Evolutionary conservation across 2,329 filamentous ascomycete genomes (phyloP), one percentile per base, ranked within the genome.

Genomic region (Pseudogymnoascus sp.): DNA sequence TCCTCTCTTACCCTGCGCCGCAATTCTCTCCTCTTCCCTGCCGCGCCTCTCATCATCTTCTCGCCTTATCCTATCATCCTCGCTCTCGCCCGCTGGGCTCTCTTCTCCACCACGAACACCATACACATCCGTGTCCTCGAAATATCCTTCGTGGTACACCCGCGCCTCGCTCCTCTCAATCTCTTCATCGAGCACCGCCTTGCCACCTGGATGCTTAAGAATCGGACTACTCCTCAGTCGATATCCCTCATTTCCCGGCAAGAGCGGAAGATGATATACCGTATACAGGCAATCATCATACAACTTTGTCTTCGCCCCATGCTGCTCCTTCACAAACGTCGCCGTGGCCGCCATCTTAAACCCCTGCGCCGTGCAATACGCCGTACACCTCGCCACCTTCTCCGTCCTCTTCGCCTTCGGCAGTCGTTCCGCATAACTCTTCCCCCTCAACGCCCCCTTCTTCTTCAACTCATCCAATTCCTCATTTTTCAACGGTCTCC

Each of bases 271-370:
- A 72, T 97, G 92, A 74, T 99, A 99, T 58, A 96, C 93, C 27
- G 88, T 91, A 73, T 99, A 99, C 25, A 99, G 79, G 72, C 94
- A 99, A 74, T 99, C 94, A 74, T 99, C 94, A 75, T 99, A 99
- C 4, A 97, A 81, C 76, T 99, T 99, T 12, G 93, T 96, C 76
- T 92, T 89, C 0, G 92, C 93, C 33, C 89, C 87, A 76, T 99
- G 94, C 70, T 88, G 88, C 66, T 90, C 90, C 68, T 90, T 88
- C 65, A 97, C 80, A 72, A 99, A 99, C 35, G 90, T 85, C 12
- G 92, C 91, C n/a, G 92, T 91, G 27, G 87, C 84, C 69, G 89
- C 88, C 77, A 96, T 86, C 77, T 93, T 96, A 77, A 92, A 97
- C 6, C 89, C 90, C 74, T 97, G 91, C 0, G 94, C 93, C 0